Evolutionary conservation across 176 grass and related monocot species (phyloP).

Genomic region (Poa annua): DNA sequence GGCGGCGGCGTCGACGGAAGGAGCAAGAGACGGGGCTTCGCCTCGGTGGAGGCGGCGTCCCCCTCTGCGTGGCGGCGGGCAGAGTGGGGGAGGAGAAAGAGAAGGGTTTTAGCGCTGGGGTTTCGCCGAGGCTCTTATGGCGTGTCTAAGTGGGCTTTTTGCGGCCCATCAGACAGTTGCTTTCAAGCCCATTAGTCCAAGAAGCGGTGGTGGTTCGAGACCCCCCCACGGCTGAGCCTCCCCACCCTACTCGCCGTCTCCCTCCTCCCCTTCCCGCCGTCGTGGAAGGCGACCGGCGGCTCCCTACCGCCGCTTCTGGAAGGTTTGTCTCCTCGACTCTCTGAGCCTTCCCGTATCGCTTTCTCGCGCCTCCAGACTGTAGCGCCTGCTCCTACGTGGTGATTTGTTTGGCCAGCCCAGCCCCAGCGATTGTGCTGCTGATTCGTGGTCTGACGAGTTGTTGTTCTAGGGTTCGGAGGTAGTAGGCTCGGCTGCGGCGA

Average conservation of each 20-base stretch:
- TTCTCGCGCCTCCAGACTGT: background rate
- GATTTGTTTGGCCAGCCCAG: background rate
- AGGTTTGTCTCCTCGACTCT: slow-evolving; percentile 14
- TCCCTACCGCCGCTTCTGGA: background rate
- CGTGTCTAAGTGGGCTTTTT: background rate
- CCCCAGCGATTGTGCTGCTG: background rate
- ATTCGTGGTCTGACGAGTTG: slow-evolving; percentile 17
- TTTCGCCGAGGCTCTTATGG: slow-evolving; percentile 34
- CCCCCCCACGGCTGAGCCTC: slow-evolving; percentile 22
- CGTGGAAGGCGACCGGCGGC: slow-evolving; percentile 21
- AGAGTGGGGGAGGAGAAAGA: slow-evolving; percentile 23
- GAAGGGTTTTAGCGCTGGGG: slow-evolving; percentile 28
- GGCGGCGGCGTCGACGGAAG: background rate
- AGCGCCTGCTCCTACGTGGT: background rate
- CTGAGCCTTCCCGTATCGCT: background rate
- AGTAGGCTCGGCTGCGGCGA: background rate
- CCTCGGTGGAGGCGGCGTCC: slow-evolving; percentile 31
- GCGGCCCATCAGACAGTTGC: too few species aligned
- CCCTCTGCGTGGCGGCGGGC: slow-evolving; percentile 42
- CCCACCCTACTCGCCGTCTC: background rate
- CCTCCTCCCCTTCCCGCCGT: slow-evolving; percentile 32
- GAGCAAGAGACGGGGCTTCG: background rate
- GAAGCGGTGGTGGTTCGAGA: slow-evolving; percentile 22
- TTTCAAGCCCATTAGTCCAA: background rate
- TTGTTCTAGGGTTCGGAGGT: slow-evolving; percentile 51